Base-by-base conservation (phyloP, 331 rosid genomes). In the Ulmus americana region DNA sequence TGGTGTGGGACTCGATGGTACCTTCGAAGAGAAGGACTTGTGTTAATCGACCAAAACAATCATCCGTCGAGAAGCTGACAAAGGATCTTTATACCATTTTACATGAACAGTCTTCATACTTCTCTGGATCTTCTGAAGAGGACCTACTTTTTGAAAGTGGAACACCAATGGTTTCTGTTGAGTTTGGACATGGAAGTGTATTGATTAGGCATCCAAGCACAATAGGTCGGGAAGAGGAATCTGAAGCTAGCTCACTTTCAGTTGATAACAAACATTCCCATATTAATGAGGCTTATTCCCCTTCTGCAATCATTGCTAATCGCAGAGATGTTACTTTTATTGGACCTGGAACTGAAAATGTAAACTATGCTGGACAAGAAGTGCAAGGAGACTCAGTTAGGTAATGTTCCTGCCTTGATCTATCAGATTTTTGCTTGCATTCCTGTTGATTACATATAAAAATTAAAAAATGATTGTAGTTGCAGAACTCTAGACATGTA, bases 181-280 rank as follows among this genome's bases (percentile, higher is more conserved):
- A 95, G 87, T 90, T 90, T 69, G 99, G 99, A 58, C 99, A 95
- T 76, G 99, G 99, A 75, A 90, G 96, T 18, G 80, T 95, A 76
- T 95, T 95, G 71, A 90, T 95, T 18, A 85, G 90, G 88, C 97
- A 90, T 74, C 99, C 99, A 10, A 90, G 86, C 73, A 84, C 84
- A 55, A 74, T 90, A 65, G 84, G 83, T 53, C 90, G 87, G 51
- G 97, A 95, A 55, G 99, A 95, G 76, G 99, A 90, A 81, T 95
- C 99, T 15, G 99, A 95, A 78, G 97, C 96, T 71, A 95, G 97
- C 86, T 90, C 97, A 35, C 79, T 94, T 57, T 90, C 97, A 15
- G 82, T 94, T 76, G 97, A 90, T 72, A 85, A 92, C 75, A 78
- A 79, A 60, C 88, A 75, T 46, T 84, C 73, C 63, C 76, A 69